Base-by-base conservation (phyloP, 2,329 filamentous ascomycete genomes). In the Xylariaceae sp. region DNA sequence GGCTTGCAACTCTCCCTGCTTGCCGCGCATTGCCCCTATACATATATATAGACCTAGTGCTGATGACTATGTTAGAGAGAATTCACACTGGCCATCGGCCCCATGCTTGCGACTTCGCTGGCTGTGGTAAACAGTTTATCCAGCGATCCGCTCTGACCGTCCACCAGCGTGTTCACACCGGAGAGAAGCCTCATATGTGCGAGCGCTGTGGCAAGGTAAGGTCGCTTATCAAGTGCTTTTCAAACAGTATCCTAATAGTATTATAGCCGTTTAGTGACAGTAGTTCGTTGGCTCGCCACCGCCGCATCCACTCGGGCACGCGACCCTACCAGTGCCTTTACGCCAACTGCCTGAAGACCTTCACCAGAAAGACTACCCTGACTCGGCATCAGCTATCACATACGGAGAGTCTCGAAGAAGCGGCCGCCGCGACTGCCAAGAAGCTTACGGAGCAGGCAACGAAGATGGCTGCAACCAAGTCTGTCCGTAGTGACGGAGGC, bases 121-220 rank as follows among this genome's bases (percentile, higher is more conserved):
- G 85, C 56, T 99, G 94, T 73, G 90, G 90, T 65, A 99, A 97
- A 76, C 90, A 93, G 71, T 99, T 99, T 73, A 99, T 99, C 67
- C 94, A 99, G 75, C 85, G 94, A 58, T 97, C 92, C 34, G 94
- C 94, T 18, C 78, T 99, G 73, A 99, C 94, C 0, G 94, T 99
- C 6, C 94, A 97, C 74, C 88, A 90, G 71, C 89, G 94, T 67
- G 92, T 97, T 17, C 94, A 99, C 75, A 97, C 94, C 1, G 94
- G 94, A 65, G 94, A 97, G 78, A 99, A 99, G 77, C 94, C 94
- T 54, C 94, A 99, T 70, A 93, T 94, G 86, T 99, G 94, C 73
- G 94, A 97, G 76, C 86, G 90, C 64, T 97, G 94, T 74, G 90
- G 91, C 73, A 97, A 97, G 87, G 92, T 96, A 80, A 70, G 82